These are phyloP conservation scores for Ogataea nonfermentans DNA, from an alignment of 805 yeast species.

Conservation along the genomic window DNA sequence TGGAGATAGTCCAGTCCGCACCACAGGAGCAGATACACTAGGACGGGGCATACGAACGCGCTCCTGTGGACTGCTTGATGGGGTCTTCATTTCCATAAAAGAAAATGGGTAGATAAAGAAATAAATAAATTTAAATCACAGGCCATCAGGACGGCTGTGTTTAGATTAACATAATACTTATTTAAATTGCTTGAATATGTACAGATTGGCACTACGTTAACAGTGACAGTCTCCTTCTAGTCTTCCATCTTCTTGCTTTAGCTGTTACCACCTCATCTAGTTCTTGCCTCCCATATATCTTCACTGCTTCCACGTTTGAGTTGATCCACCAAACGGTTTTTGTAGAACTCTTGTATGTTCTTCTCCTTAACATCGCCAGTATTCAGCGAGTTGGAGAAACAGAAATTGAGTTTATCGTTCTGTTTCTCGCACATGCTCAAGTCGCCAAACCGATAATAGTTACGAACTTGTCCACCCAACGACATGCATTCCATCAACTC, in stretches of 20 bases:
- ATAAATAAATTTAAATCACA: background rate
- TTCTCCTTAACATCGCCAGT: conserved; percentile 49
- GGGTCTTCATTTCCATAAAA: conserved; percentile 10
- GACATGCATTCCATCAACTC: conserved; percentile 85
- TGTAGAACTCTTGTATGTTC: conserved; percentile 68
- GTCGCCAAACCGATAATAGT: conserved; percentile 81
- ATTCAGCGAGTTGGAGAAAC: conserved; percentile 57
- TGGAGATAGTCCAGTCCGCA: background rate
- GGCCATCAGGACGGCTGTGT: background rate
- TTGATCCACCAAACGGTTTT: conserved; percentile 57
- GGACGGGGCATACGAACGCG: conserved; percentile 2
- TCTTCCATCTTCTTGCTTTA: no score
- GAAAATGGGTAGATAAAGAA: background rate
- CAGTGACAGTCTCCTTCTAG: no score
- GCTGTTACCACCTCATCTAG: background rate
- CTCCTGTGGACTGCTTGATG: conserved; percentile 5
- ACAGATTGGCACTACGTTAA: no score
- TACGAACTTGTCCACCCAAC: conserved; percentile 82
- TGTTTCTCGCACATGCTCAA: conserved; percentile 69
- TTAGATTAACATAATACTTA: background rate
- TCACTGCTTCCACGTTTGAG: conserved; percentile 73
- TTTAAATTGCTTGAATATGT: conserved; percentile 1
- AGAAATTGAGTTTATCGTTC: conserved; percentile 76
- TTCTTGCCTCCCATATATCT: conserved; percentile 68
- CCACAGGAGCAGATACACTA: background rate